phyloP scores from a whole-genome alignment of 768 basidiomycete genomes.

The Naganishia kalamii region DNA sequence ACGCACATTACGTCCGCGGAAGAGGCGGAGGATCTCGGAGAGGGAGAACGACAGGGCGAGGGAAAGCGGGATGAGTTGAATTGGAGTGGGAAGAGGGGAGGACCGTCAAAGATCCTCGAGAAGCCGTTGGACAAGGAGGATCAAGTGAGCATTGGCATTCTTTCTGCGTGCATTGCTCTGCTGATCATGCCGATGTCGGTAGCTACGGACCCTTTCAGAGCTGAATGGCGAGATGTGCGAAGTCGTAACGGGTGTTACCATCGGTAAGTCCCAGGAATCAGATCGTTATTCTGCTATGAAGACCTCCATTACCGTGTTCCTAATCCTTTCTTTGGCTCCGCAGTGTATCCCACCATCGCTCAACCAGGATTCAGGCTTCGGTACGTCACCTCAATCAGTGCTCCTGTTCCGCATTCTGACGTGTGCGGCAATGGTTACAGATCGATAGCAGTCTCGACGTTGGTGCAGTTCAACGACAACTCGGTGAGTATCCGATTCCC shows the following conservation, averaged over 20 bases:
- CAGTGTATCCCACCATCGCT: constrained; percentile 43
- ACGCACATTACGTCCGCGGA: constrained; percentile 12
- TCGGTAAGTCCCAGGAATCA: constrained; percentile 55
- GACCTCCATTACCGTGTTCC: background rate
- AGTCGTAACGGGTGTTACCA: constrained; percentile 81
- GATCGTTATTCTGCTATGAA: background rate
- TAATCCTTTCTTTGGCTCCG: background rate
- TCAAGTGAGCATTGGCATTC: constrained; percentile 33
- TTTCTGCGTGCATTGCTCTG: background rate
- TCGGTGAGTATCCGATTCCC: constrained; percentile 28
- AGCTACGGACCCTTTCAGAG: constrained; percentile 78
- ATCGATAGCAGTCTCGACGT: constrained; percentile 42
- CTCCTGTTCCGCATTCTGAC: background rate
- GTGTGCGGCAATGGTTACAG: constrained; percentile 18
- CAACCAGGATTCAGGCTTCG: constrained; percentile 46
- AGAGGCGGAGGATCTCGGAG: background rate
- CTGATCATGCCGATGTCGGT: constrained; percentile 30
- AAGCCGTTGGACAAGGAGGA: constrained; percentile 76
- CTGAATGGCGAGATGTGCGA: constrained; percentile 81
- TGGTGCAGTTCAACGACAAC: constrained; percentile 41
- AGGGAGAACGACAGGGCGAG: background rate
- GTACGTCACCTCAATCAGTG: constrained; percentile 22
- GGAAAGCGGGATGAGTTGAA: constrained; percentile 2
- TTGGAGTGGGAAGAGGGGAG: constrained; percentile 26
- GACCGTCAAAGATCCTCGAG: constrained; percentile 73